A percentile compares a stretch with the other conserved stretches of the same genome.
Conservation (phyloP, 495 filamentous ascomycete genomes). For the Letharia columbiana region DNA sequence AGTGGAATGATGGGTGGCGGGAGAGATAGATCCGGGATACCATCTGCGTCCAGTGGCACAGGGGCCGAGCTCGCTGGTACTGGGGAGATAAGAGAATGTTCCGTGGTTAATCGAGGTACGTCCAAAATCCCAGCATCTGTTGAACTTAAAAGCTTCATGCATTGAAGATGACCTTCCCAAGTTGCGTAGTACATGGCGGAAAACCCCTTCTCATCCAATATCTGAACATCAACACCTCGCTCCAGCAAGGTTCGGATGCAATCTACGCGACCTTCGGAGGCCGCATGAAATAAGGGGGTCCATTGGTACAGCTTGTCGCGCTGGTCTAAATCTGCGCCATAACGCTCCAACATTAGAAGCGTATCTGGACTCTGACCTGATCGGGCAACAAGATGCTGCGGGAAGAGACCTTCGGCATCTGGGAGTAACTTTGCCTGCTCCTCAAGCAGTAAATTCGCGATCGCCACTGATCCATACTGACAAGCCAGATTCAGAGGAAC, state of each 20-base stretch:
- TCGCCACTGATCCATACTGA: conserved; percentile 75
- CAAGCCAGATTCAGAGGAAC: conserved; percentile 91
- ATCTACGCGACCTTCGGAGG: conserved; percentile 88
- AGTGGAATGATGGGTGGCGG: conserved; percentile 94
- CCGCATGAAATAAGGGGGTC: conserved; percentile 94
- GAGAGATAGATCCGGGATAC: conserved; percentile 83
- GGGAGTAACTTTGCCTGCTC: conserved; percentile 68
- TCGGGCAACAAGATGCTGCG: conserved; percentile 93
- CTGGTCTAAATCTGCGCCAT: conserved; percentile 89
- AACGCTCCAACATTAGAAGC: conserved; percentile 67
- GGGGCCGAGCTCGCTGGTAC: conserved; percentile 47
- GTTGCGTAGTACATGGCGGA: conserved; percentile 97
- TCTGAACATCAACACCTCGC: conserved; percentile 61
- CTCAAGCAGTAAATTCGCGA: conserved; percentile 75
- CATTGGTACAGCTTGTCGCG: conserved; percentile 92
- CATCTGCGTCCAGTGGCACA: conserved; percentile 68
- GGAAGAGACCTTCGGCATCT: conserved; percentile 92
- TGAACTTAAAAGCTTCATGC: conserved; percentile 76
- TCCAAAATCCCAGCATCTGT: conserved; percentile 30
- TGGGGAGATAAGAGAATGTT: conserved; percentile 23
- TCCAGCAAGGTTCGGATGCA: conserved; percentile 73
- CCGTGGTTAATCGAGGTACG: conserved; percentile 19
- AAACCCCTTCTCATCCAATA: conserved; percentile 82
- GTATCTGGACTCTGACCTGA: conserved; percentile 74
- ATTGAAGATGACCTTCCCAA: conserved; percentile 94